Evolutionary conservation across 202 grass and related monocot genomes (phyloP), one percentile per base, ranked within the genome.

Genomic region (Tripidium arundinaceum): DNA sequence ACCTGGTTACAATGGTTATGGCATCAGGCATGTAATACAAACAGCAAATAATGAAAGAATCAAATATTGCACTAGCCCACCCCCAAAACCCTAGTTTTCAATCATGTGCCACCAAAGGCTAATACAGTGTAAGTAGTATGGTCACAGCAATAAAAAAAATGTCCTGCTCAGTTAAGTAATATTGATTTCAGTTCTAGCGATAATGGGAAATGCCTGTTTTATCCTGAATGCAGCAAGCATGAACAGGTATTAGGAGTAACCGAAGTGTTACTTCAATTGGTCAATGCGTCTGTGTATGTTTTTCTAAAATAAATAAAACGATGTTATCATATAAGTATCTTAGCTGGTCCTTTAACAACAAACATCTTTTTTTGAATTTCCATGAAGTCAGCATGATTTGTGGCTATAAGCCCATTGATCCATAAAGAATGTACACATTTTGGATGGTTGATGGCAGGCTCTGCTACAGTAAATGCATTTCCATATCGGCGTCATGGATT

Each of bases 1-100:
- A 98, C 88, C 96, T 98, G 82, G 47, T 80, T 63, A 46, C 25
- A 70, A 82, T 33, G 39, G 12, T 45, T 45, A 80, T 62, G 5
- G 65, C 39, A 70, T 84, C 60, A 91, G 81, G 64, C n/a, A 63
- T 64, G 31, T 74, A 68, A 29, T 60, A 71, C 9, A 26, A 39
- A 57, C 69, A 80, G 63, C n/a, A 68, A 72, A 68, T 36, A 40
- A 19, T 42, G 81, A 57, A 79, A 31, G 55, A 55, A 4, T 11
- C 11, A 41, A 78, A 42, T 16, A 70, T 41, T 78, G 73, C 13
- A 70, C 65, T 68, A 26, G 5, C 18, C 41, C 55, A 26, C 55
- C n/a, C 28, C 39, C 27, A 27, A 49, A 82, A 82, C 21, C 67
- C 37, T 62, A 61, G 59, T n/a, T 72, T 65, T 58, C 21, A 78